These are phyloP conservation scores for Capsicum chinense DNA, from an alignment of 257 asterid species.

Conservation along the genomic window DNA sequence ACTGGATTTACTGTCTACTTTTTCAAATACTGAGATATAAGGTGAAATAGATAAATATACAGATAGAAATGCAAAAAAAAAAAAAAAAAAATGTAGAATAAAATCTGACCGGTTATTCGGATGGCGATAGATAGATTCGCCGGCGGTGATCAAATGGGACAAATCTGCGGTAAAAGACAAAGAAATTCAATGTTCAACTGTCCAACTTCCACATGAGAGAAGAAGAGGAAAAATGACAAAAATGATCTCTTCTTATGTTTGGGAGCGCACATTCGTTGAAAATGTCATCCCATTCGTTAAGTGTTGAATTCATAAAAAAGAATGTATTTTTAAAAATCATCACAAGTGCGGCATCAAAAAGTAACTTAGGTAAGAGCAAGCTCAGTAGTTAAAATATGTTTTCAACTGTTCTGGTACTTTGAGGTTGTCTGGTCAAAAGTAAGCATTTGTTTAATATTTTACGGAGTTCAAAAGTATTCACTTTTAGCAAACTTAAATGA, in stretches of 20 bases:
- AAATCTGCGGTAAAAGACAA: background rate
- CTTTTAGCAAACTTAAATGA: no score
- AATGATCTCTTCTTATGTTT: background rate
- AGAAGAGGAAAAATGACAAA: background rate
- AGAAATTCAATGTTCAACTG: no score
- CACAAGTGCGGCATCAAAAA: no score
- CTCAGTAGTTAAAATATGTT: background rate
- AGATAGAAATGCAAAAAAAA: background rate
- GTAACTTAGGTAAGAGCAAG: background rate
- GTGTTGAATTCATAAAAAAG: no score
- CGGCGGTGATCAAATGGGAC: background rate
- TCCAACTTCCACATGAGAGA: no score
- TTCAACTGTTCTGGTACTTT: background rate
- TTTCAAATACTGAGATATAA: background rate
- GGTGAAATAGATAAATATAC: background rate
- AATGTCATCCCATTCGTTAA: no score
- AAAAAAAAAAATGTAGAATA: no score
- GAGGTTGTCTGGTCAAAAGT: background rate
- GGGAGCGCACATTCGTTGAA: accelerated
- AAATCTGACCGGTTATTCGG: background rate
- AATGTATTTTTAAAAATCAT: no score
- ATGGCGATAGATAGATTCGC: background rate
- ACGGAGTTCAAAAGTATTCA: no score
- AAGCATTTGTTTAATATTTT: background rate
- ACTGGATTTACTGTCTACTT: no score